Percentiles rank a stretch among this genome's conserved stretches.
These are phyloP conservation scores for Cladosporium oxysporum DNA, from an alignment of 2,329 filamentous ascomycete genomes.

Conservation along the genomic window DNA sequence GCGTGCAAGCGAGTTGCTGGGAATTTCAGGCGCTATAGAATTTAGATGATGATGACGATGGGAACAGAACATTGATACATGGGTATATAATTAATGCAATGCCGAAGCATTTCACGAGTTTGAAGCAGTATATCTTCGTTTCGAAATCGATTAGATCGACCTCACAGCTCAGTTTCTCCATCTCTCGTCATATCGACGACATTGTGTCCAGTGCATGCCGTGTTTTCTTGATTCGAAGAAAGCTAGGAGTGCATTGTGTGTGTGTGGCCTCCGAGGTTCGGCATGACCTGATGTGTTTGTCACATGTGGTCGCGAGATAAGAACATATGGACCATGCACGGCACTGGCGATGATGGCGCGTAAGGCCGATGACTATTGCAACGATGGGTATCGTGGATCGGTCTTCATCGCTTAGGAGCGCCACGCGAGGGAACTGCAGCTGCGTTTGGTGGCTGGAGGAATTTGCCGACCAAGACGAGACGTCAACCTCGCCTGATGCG, in stretches of 20 bases:
- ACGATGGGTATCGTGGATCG: not conserved
- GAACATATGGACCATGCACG: too few relatives aligned
- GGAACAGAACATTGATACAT: constrained; percentile 12
- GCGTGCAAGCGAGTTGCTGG: not conserved
- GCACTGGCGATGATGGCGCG: not conserved
- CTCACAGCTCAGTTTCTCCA: too few relatives aligned
- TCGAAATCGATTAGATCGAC: not conserved
- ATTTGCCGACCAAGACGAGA: not conserved
- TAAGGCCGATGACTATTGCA: not conserved
- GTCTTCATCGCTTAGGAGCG: not conserved
- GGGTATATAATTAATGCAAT: not conserved
- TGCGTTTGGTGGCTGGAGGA: not conserved
- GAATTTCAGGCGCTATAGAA: not conserved
- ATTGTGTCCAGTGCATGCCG: not conserved
- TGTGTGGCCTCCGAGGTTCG: not conserved
- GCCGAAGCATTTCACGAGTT: not conserved
- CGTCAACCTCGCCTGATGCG: not conserved
- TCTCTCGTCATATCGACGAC: not conserved
- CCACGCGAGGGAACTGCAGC: not conserved
- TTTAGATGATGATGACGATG: not conserved
- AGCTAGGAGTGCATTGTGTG: not conserved
- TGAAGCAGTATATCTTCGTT: not conserved
- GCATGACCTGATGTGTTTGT: not conserved
- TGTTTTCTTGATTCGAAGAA: not conserved
- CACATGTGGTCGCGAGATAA: not conserved